These are phyloP conservation scores for Fusarium agapanthi DNA, from an alignment of 2,329 filamentous ascomycete species.

Conservation along the genomic window DNA sequence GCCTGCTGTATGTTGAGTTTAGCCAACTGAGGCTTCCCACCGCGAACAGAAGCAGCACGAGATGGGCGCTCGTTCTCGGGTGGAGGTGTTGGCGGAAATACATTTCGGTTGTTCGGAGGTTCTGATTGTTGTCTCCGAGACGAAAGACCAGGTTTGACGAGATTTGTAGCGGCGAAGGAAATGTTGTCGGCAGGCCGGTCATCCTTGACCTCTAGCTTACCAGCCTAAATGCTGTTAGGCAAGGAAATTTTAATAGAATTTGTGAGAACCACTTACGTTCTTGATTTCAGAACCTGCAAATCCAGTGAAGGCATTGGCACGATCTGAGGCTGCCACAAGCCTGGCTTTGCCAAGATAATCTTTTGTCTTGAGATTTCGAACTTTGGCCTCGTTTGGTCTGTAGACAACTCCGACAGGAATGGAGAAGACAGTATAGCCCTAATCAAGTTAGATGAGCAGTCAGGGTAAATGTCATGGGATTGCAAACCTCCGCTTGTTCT, in stretches of 20 bases:
- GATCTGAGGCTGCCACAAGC: constrained; percentile 86
- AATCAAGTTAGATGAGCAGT: constrained; percentile 40
- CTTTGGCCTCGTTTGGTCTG: constrained; percentile 95
- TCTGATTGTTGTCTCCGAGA: constrained; percentile 88
- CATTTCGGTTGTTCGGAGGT: constrained; percentile 78
- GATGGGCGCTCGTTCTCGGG: constrained; percentile 82
- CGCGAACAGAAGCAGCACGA: constrained; percentile 68
- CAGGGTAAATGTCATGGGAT: not conserved
- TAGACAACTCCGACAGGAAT: constrained; percentile 97
- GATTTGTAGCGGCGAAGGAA: constrained; percentile 90
- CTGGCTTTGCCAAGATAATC: constrained; percentile 98
- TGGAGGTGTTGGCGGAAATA: constrained; percentile 98
- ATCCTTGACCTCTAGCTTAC: constrained; percentile 69
- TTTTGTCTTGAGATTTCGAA: constrained; percentile 97
- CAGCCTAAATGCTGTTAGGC: constrained; percentile 52
- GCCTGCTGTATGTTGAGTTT: constrained; percentile 68
- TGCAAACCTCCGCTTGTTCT: constrained; percentile 85
- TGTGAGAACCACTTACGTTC: constrained; percentile 60
- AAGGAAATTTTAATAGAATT: not conserved
- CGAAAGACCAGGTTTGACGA: constrained; percentile 85
- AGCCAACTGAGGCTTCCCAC: constrained; percentile 67
- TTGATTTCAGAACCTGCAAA: constrained; percentile 83
- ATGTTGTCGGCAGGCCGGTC: constrained; percentile 85
- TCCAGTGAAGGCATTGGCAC: constrained; percentile 81
- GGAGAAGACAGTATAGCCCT: constrained; percentile 98